Percentiles rank a stretch among this genome's conserved stretches.
Conservation (phyloP, 441 rosid genomes). For the Eutrema salsugineum region DNA sequence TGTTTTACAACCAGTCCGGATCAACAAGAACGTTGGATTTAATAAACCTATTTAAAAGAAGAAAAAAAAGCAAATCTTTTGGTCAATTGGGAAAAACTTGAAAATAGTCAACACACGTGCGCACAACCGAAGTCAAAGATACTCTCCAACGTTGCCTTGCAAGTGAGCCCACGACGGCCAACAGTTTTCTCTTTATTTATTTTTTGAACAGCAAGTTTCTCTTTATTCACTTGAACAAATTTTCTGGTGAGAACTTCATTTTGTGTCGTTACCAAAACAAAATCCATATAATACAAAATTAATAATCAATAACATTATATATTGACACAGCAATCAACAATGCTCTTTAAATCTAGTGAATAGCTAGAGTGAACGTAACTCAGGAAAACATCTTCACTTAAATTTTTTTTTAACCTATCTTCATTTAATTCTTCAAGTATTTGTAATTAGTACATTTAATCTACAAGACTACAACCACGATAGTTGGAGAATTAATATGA, state of each 20-base stretch:
- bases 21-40: not conserved
- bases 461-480: too few relatives aligned
- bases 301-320: too few relatives aligned
- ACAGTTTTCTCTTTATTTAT: not conserved
- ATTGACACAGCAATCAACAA: too few relatives aligned
- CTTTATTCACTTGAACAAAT: not conserved
- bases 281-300: not conserved
- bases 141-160: constrained; percentile 1
- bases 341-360: too few relatives aligned
- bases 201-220: not conserved
- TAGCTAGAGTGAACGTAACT: too few relatives aligned
- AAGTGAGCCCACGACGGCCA: not conserved
- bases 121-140: constrained; percentile 22
- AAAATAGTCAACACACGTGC: constrained; percentile 29
- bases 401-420: too few relatives aligned
- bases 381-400: too few relatives aligned
- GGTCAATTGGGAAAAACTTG: not conserved
- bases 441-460: too few relatives aligned
- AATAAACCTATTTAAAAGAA: not conserved
- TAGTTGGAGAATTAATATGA: too few relatives aligned
- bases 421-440: too few relatives aligned
- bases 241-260: not conserved
- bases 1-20: not conserved
- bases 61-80: not conserved
- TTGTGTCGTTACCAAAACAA: not conserved